Evolutionary conservation across 2,329 filamentous ascomycete genomes (phyloP).

Genomic region (Alternaria rosae): DNA sequence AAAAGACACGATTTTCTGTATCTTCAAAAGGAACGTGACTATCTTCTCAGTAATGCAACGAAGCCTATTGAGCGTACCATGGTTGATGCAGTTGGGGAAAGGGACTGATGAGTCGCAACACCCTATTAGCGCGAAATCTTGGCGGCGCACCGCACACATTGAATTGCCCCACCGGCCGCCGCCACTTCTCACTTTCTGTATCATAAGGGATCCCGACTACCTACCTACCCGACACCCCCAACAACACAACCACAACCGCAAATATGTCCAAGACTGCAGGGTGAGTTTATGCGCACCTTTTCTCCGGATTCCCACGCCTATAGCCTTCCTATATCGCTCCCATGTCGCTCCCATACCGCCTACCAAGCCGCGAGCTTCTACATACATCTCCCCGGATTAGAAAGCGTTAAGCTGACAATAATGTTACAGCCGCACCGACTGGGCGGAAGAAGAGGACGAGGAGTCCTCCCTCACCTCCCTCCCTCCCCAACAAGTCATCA

Average conservation of each 20-base stretch:
- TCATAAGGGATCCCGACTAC: slow-evolving; percentile 11
- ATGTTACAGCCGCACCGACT: slow-evolving; percentile 70
- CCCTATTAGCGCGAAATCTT: slow-evolving; percentile 27
- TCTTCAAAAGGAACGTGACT: neutral
- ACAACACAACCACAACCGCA: slow-evolving; percentile 22
- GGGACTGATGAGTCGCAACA: slow-evolving; percentile 7
- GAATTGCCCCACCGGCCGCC: slow-evolving; percentile 24
- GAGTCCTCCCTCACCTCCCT: slow-evolving; percentile 69
- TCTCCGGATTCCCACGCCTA: neutral
- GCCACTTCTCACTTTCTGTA: slow-evolving; percentile 18
- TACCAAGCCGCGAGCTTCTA: neutral
- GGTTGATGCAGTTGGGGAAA: neutral
- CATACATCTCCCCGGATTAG: neutral
- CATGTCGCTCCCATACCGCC: neutral
- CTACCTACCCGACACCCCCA: neutral
- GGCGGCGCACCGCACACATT: slow-evolving; percentile 26
- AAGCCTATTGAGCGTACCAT: neutral
- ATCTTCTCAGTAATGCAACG: too few relatives aligned
- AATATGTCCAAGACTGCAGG: slow-evolving; percentile 51
- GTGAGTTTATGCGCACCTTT: slow-evolving; percentile 26
- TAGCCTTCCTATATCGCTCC: neutral
- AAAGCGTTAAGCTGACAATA: slow-evolving; percentile 15
- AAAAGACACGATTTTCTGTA: neutral
- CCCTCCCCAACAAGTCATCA: slow-evolving; percentile 87
- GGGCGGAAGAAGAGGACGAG: slow-evolving; percentile 89